These are phyloP conservation scores for Trichophyton simii DNA, from an alignment of 2,329 filamentous ascomycete genomes.

Conservation along the genomic window DNA sequence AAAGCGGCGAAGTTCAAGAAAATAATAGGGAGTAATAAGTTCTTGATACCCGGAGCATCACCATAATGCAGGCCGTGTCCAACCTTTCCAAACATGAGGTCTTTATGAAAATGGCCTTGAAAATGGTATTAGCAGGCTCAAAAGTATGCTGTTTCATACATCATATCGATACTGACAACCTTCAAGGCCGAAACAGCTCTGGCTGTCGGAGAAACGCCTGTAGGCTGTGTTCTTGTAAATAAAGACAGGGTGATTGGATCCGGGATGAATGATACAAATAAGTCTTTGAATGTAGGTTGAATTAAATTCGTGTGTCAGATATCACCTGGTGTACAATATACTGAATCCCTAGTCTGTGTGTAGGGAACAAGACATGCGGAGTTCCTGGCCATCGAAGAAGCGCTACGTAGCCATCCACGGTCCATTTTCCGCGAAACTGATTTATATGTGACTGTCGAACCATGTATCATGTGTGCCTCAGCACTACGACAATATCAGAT, in stretches of 20 bases:
- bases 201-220: constrained; percentile 78
- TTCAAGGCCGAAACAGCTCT: constrained; percentile 71
- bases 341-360: neutral
- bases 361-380: constrained; percentile 90
- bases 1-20: too few relatives aligned
- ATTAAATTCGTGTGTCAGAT: neutral
- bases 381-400: constrained; percentile 68
- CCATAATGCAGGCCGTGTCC: neutral
- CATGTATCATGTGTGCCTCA: constrained; percentile 97
- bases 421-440: constrained; percentile 59
- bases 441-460: constrained; percentile 95
- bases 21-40: too few relatives aligned
- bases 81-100: constrained; percentile 33
- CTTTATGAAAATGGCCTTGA: constrained; percentile 77
- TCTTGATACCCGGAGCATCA: neutral
- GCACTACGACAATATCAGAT: constrained; percentile 80
- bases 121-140: constrained; percentile 50
- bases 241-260: constrained; percentile 65
- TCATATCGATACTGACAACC: neutral
- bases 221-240: constrained; percentile 87
- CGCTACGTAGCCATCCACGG: constrained; percentile 52
- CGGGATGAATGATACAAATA: constrained; percentile 95
- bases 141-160: neutral
- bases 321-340: neutral
- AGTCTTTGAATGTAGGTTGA: constrained; percentile 54